Conservation (phyloP, 768 basidiomycete genomes). For the Boletus eberwhitei region DNA sequence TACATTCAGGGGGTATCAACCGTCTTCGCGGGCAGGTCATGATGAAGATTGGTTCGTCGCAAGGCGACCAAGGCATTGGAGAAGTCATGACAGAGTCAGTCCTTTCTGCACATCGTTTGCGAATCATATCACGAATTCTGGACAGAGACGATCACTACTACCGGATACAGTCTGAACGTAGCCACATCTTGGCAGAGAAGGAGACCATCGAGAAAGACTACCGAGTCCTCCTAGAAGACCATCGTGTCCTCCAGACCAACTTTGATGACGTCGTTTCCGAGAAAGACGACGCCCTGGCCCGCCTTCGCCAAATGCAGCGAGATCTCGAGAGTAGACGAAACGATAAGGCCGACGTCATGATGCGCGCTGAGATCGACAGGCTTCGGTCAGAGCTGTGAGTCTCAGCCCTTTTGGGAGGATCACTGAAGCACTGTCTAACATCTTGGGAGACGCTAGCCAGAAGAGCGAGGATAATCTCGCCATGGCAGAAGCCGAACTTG, state of each 20-base stretch:
- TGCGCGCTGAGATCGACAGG: conserved; percentile 79
- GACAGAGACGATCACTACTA: conserved; percentile 87
- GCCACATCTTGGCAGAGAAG: conserved; percentile 76
- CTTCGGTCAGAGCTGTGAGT: conserved; percentile 83
- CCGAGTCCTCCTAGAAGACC: conserved; percentile 70
- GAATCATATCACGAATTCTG: conserved; percentile 7
- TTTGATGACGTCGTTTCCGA: conserved; percentile 76
- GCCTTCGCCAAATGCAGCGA: conserved; percentile 56
- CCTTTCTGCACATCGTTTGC: conserved; percentile 1
- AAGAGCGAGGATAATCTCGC: conserved; percentile 93
- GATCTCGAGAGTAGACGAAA: conserved; percentile 59
- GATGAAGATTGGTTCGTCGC: conserved; percentile 59
- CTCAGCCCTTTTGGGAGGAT: background rate
- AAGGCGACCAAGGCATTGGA: conserved; percentile 45
- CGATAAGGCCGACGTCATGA: conserved; percentile 72
- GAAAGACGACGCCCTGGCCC: conserved; percentile 68
- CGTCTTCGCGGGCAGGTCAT: conserved; percentile 52
- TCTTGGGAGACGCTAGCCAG: conserved; percentile 54
- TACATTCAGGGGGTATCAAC: conserved; percentile 1
- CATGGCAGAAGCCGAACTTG: conserved; percentile 76
- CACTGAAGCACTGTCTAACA: conserved; percentile 20
- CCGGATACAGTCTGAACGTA: conserved; percentile 75
- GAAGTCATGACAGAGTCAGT: conserved; percentile 80
- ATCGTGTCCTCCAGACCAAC: conserved; percentile 67
- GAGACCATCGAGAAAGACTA: conserved; percentile 83